Percentiles rank a stretch among this genome's conserved stretches.
Evolutionary conservation across 306 rosid genomes (phyloP).

Genomic region (Vicia villosa): DNA sequence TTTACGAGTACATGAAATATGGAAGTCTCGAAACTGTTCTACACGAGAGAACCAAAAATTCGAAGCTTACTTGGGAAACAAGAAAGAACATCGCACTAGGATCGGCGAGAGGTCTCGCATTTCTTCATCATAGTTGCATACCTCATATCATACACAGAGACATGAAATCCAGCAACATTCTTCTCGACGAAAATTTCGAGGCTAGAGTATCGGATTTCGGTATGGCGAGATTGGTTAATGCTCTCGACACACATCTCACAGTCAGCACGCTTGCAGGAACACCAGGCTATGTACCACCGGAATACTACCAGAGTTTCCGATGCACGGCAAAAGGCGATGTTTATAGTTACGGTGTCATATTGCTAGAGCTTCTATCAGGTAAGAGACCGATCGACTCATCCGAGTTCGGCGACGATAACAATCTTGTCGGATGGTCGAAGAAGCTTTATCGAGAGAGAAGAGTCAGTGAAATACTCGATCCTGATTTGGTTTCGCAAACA

Average conservation of each 20-base stretch:
- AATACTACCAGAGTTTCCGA: constrained; percentile 82
- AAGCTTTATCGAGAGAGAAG: constrained; percentile 65
- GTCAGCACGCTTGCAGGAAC: constrained; percentile 87
- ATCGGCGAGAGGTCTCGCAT: constrained; percentile 82
- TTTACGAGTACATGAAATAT: constrained; percentile 84
- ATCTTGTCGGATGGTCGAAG: constrained; percentile 84
- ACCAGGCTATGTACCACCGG: constrained; percentile 88
- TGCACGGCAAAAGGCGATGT: constrained; percentile 87
- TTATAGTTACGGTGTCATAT: constrained; percentile 75
- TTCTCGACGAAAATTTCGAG: constrained; percentile 75
- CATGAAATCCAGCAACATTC: constrained; percentile 89
- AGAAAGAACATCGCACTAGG: constrained; percentile 77
- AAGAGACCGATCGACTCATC: constrained; percentile 65
- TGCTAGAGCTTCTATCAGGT: constrained; percentile 77
- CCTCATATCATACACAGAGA: constrained; percentile 88
- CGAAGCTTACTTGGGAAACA: constrained; percentile 64
- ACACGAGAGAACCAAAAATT: constrained; percentile 52
- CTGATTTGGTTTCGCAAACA: constrained; percentile 46
- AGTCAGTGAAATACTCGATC: constrained; percentile 59
- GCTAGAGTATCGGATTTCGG: constrained; percentile 88
- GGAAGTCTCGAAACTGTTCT: constrained; percentile 81
- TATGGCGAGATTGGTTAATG: constrained; percentile 81
- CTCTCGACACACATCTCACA: constrained; percentile 80
- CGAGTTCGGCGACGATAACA: constrained; percentile 75
- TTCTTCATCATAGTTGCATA: constrained; percentile 83